Evolutionary conservation across 1,284 basidiomycete species (phyloP), one percentile per base, ranked within the genome.

Genomic region (Anthracocystis setariae): DNA sequence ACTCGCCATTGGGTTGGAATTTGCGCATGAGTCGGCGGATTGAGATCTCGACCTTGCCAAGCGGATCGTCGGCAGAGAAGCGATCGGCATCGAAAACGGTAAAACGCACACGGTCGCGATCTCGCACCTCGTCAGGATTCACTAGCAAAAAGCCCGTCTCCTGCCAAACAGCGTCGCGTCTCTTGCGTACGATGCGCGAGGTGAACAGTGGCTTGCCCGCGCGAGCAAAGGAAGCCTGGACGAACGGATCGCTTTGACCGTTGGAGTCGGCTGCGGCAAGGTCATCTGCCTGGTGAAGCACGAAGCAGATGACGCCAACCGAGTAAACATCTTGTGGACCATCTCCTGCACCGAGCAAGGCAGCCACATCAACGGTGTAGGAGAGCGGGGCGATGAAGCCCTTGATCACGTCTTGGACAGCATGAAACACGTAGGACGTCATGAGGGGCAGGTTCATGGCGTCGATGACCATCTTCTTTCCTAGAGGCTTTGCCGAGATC

Each of bases 391-490:
- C 61, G 23, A 81, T 74, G 39, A 81, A 81, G 46, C 72, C 73
- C 38, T 69, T 57, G 49, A 81, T 68, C 43, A 79, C 78, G 20
- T 73, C 65, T 37, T 81, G 69, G 18, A 81, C 66, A 2, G 72
- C 73, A 43, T 69, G 62, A 2, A 77, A 64, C 32, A 78, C 73
- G 43, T 81, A 81, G 5, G 60, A 56, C 2, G 76, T 73, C 61
- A 81, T 74, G 51, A 81, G 57, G 3, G 79, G 79, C 48, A 81
- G 48, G 37, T 81, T 71, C 79, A 81, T 81, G 27, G 76, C 79
- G 43, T 81, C 78, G n/a, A 81, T 70, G 35, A 81, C 61, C 78
- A 79, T 80, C 45, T 74, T 70, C 35, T 68, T 60, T 42, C 79
- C 78, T 37, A 81, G 44, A 2, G 79, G 79, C 59, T 75, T 75